Conservation (phyloP, 1,284 basidiomycete species). For the Ustilago nuda region DNA sequence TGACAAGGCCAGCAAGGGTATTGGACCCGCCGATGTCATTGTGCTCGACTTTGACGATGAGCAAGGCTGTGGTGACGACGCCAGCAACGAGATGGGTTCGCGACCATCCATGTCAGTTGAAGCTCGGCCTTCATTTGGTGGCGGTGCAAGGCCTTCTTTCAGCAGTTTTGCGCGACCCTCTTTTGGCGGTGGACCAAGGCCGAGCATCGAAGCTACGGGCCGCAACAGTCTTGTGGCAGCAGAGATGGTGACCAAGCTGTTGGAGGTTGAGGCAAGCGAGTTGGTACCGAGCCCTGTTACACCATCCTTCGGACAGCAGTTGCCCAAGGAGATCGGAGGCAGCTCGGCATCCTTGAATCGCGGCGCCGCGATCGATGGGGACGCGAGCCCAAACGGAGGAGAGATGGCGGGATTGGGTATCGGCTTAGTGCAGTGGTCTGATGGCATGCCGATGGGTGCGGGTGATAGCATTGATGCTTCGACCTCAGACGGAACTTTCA, state of each 20-base stretch:
- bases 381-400: constrained; percentile 1
- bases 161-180: constrained; percentile 18
- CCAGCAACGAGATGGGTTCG: neutral
- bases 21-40: constrained; percentile 32
- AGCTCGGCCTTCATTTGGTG: constrained; percentile 27
- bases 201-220: constrained; percentile 25
- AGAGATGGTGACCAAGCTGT: constrained; percentile 24
- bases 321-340: constrained; percentile 13
- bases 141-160: constrained; percentile 27
- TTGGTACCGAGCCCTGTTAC: constrained; percentile 28
- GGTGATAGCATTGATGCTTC: constrained; percentile 29
- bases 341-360: constrained; percentile 12
- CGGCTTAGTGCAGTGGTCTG: constrained; percentile 23
- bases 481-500: constrained; percentile 30
- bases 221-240: constrained; percentile 15
- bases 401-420: constrained; percentile 33
- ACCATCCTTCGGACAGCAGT: constrained; percentile 21
- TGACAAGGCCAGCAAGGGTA: constrained; percentile 32
- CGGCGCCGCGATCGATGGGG: neutral
- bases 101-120: constrained; percentile 35
- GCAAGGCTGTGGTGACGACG: neutral
- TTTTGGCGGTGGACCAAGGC: constrained; percentile 15
- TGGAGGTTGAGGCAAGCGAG: constrained; percentile 20
- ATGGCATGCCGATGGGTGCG: constrained; percentile 25
- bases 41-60: constrained; percentile 20